Conservation (phyloP, 495 filamentous ascomycete genomes). For the Cenococcum geophilum region DNA sequence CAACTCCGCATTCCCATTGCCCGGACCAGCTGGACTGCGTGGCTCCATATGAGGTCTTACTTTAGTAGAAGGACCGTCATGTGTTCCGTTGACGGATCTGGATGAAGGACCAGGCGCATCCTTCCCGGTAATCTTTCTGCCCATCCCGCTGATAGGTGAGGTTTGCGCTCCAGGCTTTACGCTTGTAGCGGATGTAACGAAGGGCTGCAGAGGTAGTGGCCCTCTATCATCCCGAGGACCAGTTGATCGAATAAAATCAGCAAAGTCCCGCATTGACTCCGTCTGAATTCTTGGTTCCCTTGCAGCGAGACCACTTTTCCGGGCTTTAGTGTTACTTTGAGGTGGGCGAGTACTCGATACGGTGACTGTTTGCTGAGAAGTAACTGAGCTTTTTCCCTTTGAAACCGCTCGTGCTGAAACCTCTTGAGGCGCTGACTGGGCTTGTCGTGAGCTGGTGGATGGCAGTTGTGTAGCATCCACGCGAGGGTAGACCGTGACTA, state of each 20-base stretch:
- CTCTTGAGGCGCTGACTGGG: background rate
- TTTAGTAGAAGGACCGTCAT: conserved; percentile 18
- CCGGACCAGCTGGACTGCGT: conserved; percentile 58
- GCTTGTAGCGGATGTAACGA: conserved; percentile 20
- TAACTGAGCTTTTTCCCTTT: conserved; percentile 1
- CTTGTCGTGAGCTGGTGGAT: conserved; percentile 17
- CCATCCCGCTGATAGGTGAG: conserved; percentile 17
- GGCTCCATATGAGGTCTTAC: conserved; percentile 49
- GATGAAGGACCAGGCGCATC: background rate
- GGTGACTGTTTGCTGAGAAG: background rate
- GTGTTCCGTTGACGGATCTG: background rate
- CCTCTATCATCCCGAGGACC: conserved; percentile 50
- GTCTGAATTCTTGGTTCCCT: conserved; percentile 60
- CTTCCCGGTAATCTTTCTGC: conserved; percentile 20
- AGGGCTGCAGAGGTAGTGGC: conserved; percentile 25
- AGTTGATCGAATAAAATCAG: conserved; percentile 78
- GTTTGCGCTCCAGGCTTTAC: conserved; percentile 1
- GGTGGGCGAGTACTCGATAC: background rate
- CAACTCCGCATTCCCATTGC: conserved; percentile 69
- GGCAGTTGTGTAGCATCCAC: conserved; percentile 21
- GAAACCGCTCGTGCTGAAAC: conserved; percentile 3
- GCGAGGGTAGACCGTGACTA: conserved; percentile 26
- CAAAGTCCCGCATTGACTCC: conserved; percentile 68
- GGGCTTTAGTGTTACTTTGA: background rate
- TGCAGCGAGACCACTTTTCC: conserved; percentile 34